Percentiles rank a stretch among this genome's conserved stretches.
These are phyloP conservation scores for Anastatica hierochuntica DNA, from an alignment of 345 rosid species.

Conservation along the genomic window DNA sequence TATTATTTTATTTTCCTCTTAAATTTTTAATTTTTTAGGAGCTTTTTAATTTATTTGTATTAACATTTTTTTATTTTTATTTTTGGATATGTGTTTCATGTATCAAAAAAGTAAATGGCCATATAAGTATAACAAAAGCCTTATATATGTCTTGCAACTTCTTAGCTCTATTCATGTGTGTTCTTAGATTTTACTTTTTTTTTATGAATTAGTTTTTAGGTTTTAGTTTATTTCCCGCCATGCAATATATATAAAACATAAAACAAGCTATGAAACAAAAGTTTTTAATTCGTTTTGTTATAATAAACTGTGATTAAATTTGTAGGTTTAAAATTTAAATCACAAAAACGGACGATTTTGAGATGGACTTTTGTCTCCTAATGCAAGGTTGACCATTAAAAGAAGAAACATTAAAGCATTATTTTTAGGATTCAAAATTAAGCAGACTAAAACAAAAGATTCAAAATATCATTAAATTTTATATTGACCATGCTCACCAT, in stretches of 20 bases:
- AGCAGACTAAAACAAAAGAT: too few species aligned
- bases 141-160: constrained; percentile 20
- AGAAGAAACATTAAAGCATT: not conserved
- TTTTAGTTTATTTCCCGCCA: constrained; percentile 1
- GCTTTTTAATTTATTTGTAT: too few species aligned
- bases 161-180: constrained; percentile 20
- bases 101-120: constrained; percentile 1
- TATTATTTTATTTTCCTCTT: not conserved
- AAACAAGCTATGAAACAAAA: not conserved
- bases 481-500: not conserved
- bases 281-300: not conserved
- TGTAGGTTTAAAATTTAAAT: too few species aligned
- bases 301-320: not conserved
- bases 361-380: not conserved
- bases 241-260: not conserved
- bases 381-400: too few species aligned
- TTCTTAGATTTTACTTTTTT: too few species aligned
- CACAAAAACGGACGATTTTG: not conserved
- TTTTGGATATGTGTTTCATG: too few species aligned
- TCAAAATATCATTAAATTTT: not conserved
- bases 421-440: not conserved
- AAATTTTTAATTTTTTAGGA: too few species aligned
- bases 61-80: too few species aligned
- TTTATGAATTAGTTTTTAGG: too few species aligned
- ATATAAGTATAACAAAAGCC: constrained; percentile 11